phyloP scores from a whole-genome alignment of 768 basidiomycete genomes.

The Vararia minispora region DNA sequence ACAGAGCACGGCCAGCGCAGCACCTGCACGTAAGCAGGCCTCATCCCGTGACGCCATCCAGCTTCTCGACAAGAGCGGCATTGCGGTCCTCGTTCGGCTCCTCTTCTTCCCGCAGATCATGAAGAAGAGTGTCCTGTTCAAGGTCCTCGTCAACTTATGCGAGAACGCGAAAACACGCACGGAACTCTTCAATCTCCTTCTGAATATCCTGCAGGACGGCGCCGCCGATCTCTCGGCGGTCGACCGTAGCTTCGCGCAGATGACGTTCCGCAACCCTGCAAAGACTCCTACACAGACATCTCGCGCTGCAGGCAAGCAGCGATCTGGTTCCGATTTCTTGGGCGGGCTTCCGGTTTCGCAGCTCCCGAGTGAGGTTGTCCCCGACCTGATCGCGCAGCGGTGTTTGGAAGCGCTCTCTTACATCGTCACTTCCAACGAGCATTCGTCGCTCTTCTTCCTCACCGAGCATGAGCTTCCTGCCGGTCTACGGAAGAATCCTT shows the following conservation, averaged over 20 bases:
- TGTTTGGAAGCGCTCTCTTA: constrained; percentile 85
- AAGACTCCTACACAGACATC: constrained; percentile 35
- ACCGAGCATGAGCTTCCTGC: constrained; percentile 86
- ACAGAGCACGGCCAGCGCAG: constrained; percentile 8
- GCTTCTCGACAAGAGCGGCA: constrained; percentile 80
- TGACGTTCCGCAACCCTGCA: constrained; percentile 63
- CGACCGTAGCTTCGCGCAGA: constrained; percentile 88
- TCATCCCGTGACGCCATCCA: constrained; percentile 81
- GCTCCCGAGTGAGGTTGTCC: constrained; percentile 68
- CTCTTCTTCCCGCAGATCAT: constrained; percentile 94
- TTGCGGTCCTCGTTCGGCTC: constrained; percentile 82
- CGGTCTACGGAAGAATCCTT: constrained; percentile 55
- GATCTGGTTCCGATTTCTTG: constrained; percentile 40
- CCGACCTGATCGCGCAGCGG: constrained; percentile 88
- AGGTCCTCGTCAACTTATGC: constrained; percentile 88
- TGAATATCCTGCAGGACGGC: constrained; percentile 93
- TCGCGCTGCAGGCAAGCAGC: constrained; percentile 59
- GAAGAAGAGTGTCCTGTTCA: constrained; percentile 75
- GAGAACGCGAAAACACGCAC: constrained; percentile 87
- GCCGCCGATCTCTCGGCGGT: constrained; percentile 86
- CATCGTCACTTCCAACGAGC: constrained; percentile 78
- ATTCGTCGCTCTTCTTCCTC: constrained; percentile 86
- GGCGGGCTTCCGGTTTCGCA: constrained; percentile 37
- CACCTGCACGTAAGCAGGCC: constrained; percentile 35
- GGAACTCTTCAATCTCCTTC: constrained; percentile 87